Base-by-base conservation (phyloP, 495 filamentous ascomycete species). In the Letharia lupina region DNA sequence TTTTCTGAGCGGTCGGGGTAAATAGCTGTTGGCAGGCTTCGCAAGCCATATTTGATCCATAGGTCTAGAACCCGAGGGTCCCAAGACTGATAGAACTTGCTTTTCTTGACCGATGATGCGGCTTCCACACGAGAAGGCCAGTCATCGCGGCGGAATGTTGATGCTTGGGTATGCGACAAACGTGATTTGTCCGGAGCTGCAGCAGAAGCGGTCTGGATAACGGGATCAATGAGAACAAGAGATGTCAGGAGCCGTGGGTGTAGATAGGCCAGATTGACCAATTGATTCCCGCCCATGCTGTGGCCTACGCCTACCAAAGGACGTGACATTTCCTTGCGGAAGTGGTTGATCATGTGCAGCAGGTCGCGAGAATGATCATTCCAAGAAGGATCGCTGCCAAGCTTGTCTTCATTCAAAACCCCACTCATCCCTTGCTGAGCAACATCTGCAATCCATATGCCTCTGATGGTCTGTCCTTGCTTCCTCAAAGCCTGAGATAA, bases 251-350 rank as follows among this genome's bases (percentile, higher is more conserved):
- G 84, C 6, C 92, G 86, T 12, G 94, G 92, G 77, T 96, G 90
- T 67, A 92, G 81, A 18, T 94, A 78, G 23, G 90, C 79, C 13
- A 87, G 72, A 68, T 84, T 79, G 56, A 73, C 70, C 77, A 84
- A 82, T 61, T 89, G 83, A 72, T 82, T 83, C 66, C 83, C 93
- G 69, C 94, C 94, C 81, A 91, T 89, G 73, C 89, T 93, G 76
- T 98, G 94, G 31, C 94, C 94, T 5, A 98, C 73, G 40, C 93
- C 94, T 65, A 97, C 77, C n/a, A 97, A 76, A 8, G 94, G 93
- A 15, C 90, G 88, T 5, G 89, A 86, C 90, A 98, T 95, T 65
- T 90, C 76, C 11, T 80, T 76, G 41, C 91, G 89, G 76, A 96
- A 93, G 54, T 83, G 79, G 76, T 96, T 97, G 76, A 94, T 82